Conservation (phyloP, 805 yeast species). For the Wickerhamiella alocasiicola region DNA sequence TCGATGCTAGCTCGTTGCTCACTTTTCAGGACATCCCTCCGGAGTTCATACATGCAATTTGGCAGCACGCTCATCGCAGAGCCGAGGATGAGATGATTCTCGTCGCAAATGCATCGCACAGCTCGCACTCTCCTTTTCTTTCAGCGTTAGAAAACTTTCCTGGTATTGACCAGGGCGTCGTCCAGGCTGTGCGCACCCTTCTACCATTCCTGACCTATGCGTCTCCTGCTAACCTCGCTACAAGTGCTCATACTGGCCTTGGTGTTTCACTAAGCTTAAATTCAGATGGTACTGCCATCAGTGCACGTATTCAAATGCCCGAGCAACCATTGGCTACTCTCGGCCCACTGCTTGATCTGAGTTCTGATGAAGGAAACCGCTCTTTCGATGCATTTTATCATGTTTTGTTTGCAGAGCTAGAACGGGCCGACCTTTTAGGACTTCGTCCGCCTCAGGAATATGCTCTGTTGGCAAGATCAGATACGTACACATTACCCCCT, state of each 20-base stretch:
- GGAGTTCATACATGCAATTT: constrained; percentile 25
- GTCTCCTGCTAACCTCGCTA: constrained; percentile 27
- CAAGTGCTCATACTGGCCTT: constrained; percentile 28
- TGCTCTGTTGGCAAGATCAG: constrained; percentile 23
- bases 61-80: constrained; percentile 31
- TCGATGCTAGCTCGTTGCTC: constrained; percentile 27
- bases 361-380: constrained; percentile 21
- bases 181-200: constrained; percentile 27
- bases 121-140: constrained; percentile 25
- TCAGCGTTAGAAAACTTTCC: constrained; percentile 27
- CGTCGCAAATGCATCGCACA: constrained; percentile 24
- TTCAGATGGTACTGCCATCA: constrained; percentile 24
- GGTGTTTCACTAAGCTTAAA: constrained; percentile 25
- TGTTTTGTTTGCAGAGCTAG: constrained; percentile 25
- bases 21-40: constrained; percentile 26
- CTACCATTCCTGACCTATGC: constrained; percentile 30
- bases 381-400: constrained; percentile 30
- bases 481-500: constrained; percentile 25
- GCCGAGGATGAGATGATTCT: constrained; percentile 31
- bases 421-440: constrained; percentile 22
- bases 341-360: constrained; percentile 25
- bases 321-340: constrained; percentile 24
- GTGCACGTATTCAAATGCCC: constrained; percentile 24
- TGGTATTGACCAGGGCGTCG: constrained; percentile 25
- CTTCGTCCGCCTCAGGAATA: constrained; percentile 25